A percentile compares a stretch with the other conserved stretches of the same genome.
These are phyloP conservation scores for Potentilla sterilis DNA, from an alignment of 306 rosid genomes.

Conservation along the genomic window DNA sequence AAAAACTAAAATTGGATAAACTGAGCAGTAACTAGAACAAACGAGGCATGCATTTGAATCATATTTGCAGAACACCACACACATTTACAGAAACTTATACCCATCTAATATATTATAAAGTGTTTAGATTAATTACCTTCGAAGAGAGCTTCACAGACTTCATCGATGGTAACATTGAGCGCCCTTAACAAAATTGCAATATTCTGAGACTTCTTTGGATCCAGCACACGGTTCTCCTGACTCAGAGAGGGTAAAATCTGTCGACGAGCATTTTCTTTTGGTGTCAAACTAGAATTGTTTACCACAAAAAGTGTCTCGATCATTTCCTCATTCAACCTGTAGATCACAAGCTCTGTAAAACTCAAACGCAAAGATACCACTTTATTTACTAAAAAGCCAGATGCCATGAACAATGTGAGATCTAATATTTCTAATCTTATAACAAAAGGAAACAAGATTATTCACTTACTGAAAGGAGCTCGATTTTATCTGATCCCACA, in stretches of 20 bases:
- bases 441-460: neutral
- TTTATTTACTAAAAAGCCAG: neutral
- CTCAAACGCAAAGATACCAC: neutral
- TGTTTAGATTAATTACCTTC: slow-evolving; percentile 52
- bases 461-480: slow-evolving; percentile 80
- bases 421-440: neutral
- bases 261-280: slow-evolving; percentile 51
- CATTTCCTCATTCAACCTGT: slow-evolving; percentile 94
- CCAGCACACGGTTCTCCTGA: slow-evolving; percentile 73
- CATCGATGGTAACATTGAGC: slow-evolving; percentile 82
- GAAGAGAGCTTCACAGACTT: slow-evolving; percentile 84
- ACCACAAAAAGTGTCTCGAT: slow-evolving; percentile 79
- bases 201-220: slow-evolving; percentile 95
- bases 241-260: slow-evolving; percentile 34
- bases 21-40: neutral
- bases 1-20: neutral
- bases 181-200: slow-evolving; percentile 87
- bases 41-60: neutral
- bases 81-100: neutral
- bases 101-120: neutral
- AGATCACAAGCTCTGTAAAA: slow-evolving; percentile 6
- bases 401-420: neutral
- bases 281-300: slow-evolving; percentile 45
- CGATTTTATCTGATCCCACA: slow-evolving; percentile 88
- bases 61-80: neutral